A percentile compares a stretch with the other conserved stretches of the same genome.
These are phyloP conservation scores for Canna indica DNA, from an alignment of 176 grass and related monocot genomes.

Conservation along the genomic window DNA sequence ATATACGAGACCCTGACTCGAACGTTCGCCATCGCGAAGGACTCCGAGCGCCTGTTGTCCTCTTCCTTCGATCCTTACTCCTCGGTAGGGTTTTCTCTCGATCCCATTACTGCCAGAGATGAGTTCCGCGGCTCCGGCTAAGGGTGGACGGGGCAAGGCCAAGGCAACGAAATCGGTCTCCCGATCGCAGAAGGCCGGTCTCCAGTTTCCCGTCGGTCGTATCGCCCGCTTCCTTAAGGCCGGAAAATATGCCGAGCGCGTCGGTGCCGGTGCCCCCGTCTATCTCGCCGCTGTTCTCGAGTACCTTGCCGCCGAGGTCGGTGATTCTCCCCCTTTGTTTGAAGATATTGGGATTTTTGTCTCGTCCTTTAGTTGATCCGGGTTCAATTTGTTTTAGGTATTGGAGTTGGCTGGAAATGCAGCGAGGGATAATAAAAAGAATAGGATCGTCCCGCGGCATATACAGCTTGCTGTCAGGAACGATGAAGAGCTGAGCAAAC, in stretches of 20 bases:
- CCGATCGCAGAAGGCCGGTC: slow-evolving; percentile 30
- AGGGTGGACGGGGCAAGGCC: slow-evolving; percentile 22
- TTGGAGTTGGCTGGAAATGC: slow-evolving; percentile 7
- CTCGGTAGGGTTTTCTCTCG: neutral
- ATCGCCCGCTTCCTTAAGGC: slow-evolving; percentile 42
- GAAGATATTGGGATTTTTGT: neutral
- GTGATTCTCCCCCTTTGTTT: neutral
- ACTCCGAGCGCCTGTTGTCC: neutral
- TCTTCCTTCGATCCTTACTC: neutral
- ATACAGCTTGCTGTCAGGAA: slow-evolving; percentile 43
- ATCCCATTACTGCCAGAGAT: neutral
- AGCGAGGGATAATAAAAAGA: slow-evolving; percentile 24
- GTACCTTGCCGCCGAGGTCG: slow-evolving; percentile 34
- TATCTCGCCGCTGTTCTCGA: slow-evolving; percentile 32
- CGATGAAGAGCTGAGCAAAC: slow-evolving; percentile 34
- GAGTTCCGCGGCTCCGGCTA: slow-evolving; percentile 10
- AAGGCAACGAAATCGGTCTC: slow-evolving; percentile 21
- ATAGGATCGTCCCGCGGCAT: slow-evolving; percentile 37
- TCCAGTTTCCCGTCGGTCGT: slow-evolving; percentile 41
- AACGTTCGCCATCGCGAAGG: neutral
- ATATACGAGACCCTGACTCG: neutral
- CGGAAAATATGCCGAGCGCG: slow-evolving; percentile 34
- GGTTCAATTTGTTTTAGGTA: neutral
- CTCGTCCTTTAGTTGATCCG: neutral
- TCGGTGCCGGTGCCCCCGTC: slow-evolving; percentile 29